A percentile compares a stretch with the other conserved stretches of the same genome.
Evolutionary conservation across 2,329 filamentous ascomycete genomes (phyloP).

Genomic region (Sclerotiophoma versabilis): DNA sequence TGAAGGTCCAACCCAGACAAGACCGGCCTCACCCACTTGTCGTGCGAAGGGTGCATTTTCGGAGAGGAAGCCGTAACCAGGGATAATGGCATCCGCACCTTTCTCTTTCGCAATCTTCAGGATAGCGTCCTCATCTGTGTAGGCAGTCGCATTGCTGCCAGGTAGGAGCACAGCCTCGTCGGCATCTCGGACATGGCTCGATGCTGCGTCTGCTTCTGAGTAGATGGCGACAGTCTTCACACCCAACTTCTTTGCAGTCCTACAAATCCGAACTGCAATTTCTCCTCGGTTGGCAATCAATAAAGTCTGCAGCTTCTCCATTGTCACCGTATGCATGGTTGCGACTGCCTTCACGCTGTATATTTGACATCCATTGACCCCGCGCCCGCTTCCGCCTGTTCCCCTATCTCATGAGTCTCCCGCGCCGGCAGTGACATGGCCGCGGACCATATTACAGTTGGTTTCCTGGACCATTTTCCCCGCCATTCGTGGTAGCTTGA

Average conservation of each 20-base stretch:
- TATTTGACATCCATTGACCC: slow-evolving; percentile 6
- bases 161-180: slow-evolving; percentile 61
- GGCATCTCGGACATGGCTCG: slow-evolving; percentile 59
- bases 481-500: slow-evolving; percentile 7
- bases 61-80: slow-evolving; percentile 72
- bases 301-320: slow-evolving; percentile 58
- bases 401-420: not conserved
- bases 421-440: slow-evolving; percentile 2
- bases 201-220: slow-evolving; percentile 62
- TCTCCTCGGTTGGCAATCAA: slow-evolving; percentile 68
- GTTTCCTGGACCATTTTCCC: not conserved
- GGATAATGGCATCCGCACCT: slow-evolving; percentile 65
- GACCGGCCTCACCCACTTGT: slow-evolving; percentile 59
- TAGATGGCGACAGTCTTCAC: slow-evolving; percentile 66
- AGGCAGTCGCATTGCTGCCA: slow-evolving; percentile 58
- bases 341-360: not conserved
- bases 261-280: slow-evolving; percentile 61
- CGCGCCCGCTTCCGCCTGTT: slow-evolving; percentile 10
- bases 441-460: not conserved
- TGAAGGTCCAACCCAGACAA: slow-evolving; percentile 67
- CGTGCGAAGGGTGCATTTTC: slow-evolving; percentile 69
- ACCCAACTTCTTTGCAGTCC: slow-evolving; percentile 58
- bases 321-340: slow-evolving; percentile 22
- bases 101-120: slow-evolving; percentile 60
- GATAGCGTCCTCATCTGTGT: slow-evolving; percentile 58